A percentile compares a stretch with the other conserved stretches of the same genome.
Evolutionary conservation across 441 rosid species (phyloP).

Genomic region (Cnidoscolus chayamansa): DNA sequence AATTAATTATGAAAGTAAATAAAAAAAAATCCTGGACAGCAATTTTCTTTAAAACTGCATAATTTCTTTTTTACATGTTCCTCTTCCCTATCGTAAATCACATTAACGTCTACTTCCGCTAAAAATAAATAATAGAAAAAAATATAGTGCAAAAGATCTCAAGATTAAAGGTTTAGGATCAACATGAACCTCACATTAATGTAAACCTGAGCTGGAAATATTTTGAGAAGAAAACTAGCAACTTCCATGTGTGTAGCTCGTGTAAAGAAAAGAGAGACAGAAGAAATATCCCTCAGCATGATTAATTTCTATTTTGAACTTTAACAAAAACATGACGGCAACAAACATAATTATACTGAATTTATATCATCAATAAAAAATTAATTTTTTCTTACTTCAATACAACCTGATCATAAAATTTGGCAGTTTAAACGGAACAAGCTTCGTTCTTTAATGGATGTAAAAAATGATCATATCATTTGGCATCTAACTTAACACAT

Average conservation of each 20-base stretch:
- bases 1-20: background rate
- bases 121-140: too few relatives aligned
- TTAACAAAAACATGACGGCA: background rate
- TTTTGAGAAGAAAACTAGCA: too few relatives aligned
- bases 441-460: background rate
- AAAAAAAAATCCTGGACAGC: too few relatives aligned
- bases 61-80: too few relatives aligned
- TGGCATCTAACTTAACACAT: background rate
- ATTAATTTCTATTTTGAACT: conserved; percentile 1
- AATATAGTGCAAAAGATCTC: too few relatives aligned
- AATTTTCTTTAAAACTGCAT: background rate
- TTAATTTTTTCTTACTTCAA: background rate
- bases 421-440: background rate
- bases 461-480: background rate
- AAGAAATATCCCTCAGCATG: background rate
- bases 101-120: background rate
- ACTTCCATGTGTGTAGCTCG: too few relatives aligned
- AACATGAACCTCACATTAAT: too few relatives aligned
- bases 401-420: background rate
- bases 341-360: background rate
- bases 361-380: background rate
- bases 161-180: too few relatives aligned
- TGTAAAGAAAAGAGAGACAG: too few relatives aligned
- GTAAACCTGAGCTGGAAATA: too few relatives aligned
- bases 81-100: background rate